Evolutionary conservation across 2,329 filamentous ascomycete genomes (phyloP).

Genomic region (Colletotrichum sp.): DNA sequence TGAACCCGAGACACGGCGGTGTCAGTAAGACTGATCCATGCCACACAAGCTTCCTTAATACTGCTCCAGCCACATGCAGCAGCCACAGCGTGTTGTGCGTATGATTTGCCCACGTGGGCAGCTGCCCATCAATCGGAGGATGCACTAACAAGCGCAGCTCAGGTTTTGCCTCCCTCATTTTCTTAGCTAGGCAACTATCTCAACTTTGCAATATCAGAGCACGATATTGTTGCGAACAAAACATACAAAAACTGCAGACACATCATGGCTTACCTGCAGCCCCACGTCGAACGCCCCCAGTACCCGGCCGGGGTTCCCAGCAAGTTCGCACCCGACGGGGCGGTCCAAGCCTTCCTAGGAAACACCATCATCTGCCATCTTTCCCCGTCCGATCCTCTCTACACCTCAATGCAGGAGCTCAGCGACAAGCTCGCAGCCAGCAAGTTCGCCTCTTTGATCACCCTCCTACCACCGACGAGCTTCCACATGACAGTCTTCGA

Average conservation of each 20-base stretch:
- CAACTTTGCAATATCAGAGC: not conserved
- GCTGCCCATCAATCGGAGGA: not conserved
- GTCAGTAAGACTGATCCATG: not conserved
- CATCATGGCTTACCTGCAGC: not conserved
- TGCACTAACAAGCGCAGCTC: not conserved
- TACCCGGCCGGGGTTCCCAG: conserved; percentile 25
- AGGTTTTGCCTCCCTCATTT: not conserved
- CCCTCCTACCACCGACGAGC: conserved; percentile 26
- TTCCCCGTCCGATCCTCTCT: conserved; percentile 13
- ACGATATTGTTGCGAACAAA: not conserved
- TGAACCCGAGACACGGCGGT: not conserved
- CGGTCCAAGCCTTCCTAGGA: conserved; percentile 27
- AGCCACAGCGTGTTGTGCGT: not conserved
- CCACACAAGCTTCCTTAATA: not conserved
- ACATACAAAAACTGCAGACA: not conserved
- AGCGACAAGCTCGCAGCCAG: conserved; percentile 21
- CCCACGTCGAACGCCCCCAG: not conserved
- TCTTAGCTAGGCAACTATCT: not conserved
- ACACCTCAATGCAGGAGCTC: conserved; percentile 23
- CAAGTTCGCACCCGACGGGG: conserved; percentile 27
- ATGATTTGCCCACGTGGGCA: not conserved
- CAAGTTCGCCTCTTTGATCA: conserved; percentile 20
- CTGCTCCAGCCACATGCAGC: not conserved
- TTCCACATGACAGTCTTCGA: conserved; percentile 34
- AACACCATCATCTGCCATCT: conserved; percentile 31